Evolutionary conservation across 495 filamentous ascomycete genomes (phyloP).

Genomic region (Trichoderma orchidacearum): DNA sequence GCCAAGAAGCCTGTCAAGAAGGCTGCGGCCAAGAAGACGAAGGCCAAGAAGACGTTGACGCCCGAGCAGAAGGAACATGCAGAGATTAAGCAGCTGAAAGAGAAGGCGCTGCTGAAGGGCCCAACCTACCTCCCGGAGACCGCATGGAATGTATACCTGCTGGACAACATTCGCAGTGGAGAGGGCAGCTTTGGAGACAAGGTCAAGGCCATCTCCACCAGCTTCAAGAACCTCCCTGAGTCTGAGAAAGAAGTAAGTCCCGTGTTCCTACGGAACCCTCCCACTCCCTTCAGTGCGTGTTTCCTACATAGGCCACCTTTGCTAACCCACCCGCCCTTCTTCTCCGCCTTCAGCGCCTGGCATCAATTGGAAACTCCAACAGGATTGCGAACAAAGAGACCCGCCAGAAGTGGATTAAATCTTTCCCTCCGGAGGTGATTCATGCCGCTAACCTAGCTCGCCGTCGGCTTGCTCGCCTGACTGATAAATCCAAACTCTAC

Average conservation of each 20-base stretch:
- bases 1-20: conserved; percentile 12
- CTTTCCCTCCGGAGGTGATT: conserved; percentile 43
- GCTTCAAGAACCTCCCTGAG: conserved; percentile 14
- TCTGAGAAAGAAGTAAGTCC: conserved; percentile 17
- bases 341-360: not conserved
- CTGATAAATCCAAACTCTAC: conserved; percentile 10
- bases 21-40: conserved; percentile 9
- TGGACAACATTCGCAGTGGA: conserved; percentile 5
- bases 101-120: conserved; percentile 14
- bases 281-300: not conserved
- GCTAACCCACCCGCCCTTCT: not conserved
- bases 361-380: conserved; percentile 31
- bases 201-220: conserved; percentile 3
- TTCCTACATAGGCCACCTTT: not conserved
- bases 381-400: conserved; percentile 26
- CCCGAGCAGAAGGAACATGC: conserved; percentile 10
- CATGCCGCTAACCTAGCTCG: conserved; percentile 52
- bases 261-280: no score
- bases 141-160: conserved; percentile 10
- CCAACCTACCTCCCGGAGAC: conserved; percentile 4
- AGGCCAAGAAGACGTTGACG: conserved; percentile 6
- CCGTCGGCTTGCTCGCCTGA: conserved; percentile 26
- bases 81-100: conserved; percentile 11
- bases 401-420: conserved; percentile 45
- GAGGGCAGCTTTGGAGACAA: not conserved